Percentiles rank a stretch among this genome's conserved stretches.
These are phyloP conservation scores for Pythium guiyangense DNA, from an alignment of 352 stramenopile species.

Conservation along the genomic window DNA sequence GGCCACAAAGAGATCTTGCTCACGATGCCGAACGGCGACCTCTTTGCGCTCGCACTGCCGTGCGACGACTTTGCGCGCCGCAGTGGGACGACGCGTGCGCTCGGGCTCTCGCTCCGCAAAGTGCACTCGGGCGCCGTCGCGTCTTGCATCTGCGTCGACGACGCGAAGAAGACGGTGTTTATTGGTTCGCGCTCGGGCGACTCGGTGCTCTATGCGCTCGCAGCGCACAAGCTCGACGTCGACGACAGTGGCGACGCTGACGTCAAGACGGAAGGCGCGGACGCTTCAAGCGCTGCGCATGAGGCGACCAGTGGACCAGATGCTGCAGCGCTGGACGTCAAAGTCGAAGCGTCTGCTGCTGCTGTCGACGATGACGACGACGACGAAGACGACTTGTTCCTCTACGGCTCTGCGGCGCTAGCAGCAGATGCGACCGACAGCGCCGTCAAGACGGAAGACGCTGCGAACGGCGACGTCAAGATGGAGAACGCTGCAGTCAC, in stretches of 20 bases:
- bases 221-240: conserved; percentile 30
- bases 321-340: neutral
- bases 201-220: conserved; percentile 61
- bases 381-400: conserved; percentile 71
- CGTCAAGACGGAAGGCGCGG: conserved; percentile 1
- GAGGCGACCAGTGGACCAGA: neutral
- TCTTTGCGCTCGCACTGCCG: conserved; percentile 61
- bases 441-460: conserved; percentile 9
- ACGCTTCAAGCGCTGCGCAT: neutral
- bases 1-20: conserved; percentile 69
- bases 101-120: conserved; percentile 49
- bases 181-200: conserved; percentile 74
- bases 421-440: conserved; percentile 14
- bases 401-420: conserved; percentile 47
- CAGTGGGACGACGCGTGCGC: conserved; percentile 17
- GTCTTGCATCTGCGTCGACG: conserved; percentile 58
- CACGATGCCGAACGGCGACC: conserved; percentile 45
- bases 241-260: conserved; percentile 14
- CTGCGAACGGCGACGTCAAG: conserved; percentile 8
- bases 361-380: conserved; percentile 39
- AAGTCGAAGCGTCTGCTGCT: conserved; percentile 6
- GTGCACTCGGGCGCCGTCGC: conserved; percentile 38
- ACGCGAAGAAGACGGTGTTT: conserved; percentile 68
- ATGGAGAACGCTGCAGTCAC: neutral
- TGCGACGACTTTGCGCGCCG: conserved; percentile 46